Evolutionary conservation across 1,139 yeast genomes (phyloP), one percentile per base, ranked within the genome.

Genomic region (Lizanozyma gosingica): DNA sequence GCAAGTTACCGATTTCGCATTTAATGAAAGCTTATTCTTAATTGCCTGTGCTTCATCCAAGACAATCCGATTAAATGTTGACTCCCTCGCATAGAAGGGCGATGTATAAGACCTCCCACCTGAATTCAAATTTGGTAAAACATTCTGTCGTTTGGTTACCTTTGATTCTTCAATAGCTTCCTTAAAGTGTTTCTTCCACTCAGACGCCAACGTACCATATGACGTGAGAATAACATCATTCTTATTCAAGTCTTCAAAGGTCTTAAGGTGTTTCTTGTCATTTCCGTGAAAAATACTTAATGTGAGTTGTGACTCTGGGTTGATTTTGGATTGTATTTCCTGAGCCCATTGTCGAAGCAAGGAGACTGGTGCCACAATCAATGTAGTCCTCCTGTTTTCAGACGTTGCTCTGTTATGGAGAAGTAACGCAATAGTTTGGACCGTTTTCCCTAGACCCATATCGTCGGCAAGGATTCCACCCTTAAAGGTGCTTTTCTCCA

Each of bases 371-470:
- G 90, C 90, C 14, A 90, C 73, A 37, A 90, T 73, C 41, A 90
- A 63, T n/a, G 82, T 86, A 0, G 92, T 78, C 48, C 73, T 78
- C 40, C 17, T 1, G 39, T 27, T 37, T 33, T 11, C 8, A 4
- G 35, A 37, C 37, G 35, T 16, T 4, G 22, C 18, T 43, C 63
- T 66, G 52, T 76, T 71, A 2, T 83, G 71, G 43, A 85, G 54
- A 51, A 87, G 78, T 38, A 86, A 57, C 0, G 94, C 78, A 37
- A 86, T 67, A 2, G 87, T 76, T 60, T 88, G 97, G 35, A 88
- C 79, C 0, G 97, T 88, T 58, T 88, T 90, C 45, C 96, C 97
- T 29, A 88, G 65, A 29, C 96, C 97, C 97, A 88, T 88, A 63
- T 85, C 96, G 62, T 88, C 97, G 1, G 95, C 95, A 35, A 88